These are phyloP conservation scores for Aquilaria yunnanensis DNA, from an alignment of 345 rosid genomes.

Conservation along the genomic window DNA sequence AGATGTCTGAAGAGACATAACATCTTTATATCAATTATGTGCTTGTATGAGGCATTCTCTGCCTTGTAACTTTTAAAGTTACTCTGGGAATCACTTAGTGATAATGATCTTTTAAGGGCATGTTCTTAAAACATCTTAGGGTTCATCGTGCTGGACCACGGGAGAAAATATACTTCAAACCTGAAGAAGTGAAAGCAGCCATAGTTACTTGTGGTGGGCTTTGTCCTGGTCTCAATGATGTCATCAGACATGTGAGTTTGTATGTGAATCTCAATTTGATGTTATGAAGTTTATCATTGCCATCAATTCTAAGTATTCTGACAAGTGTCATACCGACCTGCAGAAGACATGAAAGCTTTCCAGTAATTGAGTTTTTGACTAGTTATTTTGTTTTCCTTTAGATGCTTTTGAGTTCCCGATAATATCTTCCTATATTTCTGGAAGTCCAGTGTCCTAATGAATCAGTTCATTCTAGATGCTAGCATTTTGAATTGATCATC, in stretches of 20 bases:
- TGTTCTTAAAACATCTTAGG: conserved; percentile 28
- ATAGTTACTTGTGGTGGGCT: conserved; percentile 96
- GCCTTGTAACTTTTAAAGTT: too few species aligned
- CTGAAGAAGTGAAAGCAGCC: conserved; percentile 87
- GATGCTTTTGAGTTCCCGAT: neutral
- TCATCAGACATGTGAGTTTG: conserved; percentile 69
- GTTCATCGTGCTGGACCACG: conserved; percentile 95
- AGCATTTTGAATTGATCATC: too few species aligned
- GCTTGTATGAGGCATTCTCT: too few species aligned
- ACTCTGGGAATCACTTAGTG: too few species aligned
- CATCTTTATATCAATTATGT: too few species aligned
- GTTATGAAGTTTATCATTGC: conserved; percentile 2
- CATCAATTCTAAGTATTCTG: neutral
- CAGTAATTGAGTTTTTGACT: neutral
- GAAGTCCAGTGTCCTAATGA: too few species aligned
- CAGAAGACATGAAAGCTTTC: neutral
- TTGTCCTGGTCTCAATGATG: conserved; percentile 96
- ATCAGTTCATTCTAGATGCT: too few species aligned
- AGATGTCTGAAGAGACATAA: conserved; percentile 1
- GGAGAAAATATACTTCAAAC: conserved; percentile 78
- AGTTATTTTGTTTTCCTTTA: neutral
- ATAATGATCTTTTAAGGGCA: too few species aligned
- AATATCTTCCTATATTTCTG: neutral
- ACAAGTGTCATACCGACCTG: neutral
- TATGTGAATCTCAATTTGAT: neutral